Evolutionary conservation across 257 asterid species (phyloP), one percentile per base, ranked within the genome.

Genomic region (Henckelia pumila): DNA sequence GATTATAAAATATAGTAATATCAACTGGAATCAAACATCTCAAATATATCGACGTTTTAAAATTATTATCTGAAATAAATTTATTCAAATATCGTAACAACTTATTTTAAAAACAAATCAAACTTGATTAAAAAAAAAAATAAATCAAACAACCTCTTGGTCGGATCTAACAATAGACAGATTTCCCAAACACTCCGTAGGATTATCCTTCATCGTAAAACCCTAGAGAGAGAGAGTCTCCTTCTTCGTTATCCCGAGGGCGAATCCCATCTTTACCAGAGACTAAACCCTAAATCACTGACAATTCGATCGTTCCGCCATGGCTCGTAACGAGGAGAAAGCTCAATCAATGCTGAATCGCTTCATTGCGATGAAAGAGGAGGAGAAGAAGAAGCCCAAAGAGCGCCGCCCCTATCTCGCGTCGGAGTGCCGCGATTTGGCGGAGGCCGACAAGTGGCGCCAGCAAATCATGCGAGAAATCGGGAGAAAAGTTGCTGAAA

Each of bases 291-390:
- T 17, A 59, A 53, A 33, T 69, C 53, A 33, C 8, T n/a, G n/a
- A 14, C 62, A 69, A 67, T 5, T 35, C 30, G n/a, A 75, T 60
- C 65, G 75, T 60, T 63, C 76, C 73, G 63, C 90, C 86, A 93
- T 88, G 99, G 97, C 99, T 76, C 95, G 99, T 63, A 93, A 93
- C 78, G 96, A 93, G 61, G 99, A 90, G 91, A 93, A 93, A 78
- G 95, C 99, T 55, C 99, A 93, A 73, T 93, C 95, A 53, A 93
- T 90, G 96, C 86, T 93, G 32, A 93, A 90, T 24, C 87, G 96
- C 2, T 93, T 93, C 83, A 84, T 90, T 66, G 28, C 99, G 23
- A 88, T 88, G 95, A 93, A 93, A 73, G 87, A 76, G 56, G 95
- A 93, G 61, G 95, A 90, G 77, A 88, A 86, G 77, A 86, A 85